These are phyloP conservation scores for Huntiella moniliformis DNA, from an alignment of 2,329 filamentous ascomycete genomes.

Conservation along the genomic window DNA sequence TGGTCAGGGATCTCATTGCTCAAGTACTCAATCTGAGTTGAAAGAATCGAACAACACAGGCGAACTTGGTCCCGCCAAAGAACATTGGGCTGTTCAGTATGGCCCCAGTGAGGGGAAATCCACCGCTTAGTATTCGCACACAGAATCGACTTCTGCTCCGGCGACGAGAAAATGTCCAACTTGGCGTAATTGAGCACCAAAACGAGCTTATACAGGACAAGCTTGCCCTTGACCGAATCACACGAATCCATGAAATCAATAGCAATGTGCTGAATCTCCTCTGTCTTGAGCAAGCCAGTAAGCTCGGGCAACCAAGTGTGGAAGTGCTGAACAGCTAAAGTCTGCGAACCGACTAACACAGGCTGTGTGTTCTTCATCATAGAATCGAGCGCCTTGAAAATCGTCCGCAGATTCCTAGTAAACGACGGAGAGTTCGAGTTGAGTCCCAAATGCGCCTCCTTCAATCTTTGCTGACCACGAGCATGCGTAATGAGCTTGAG, in stretches of 20 bases:
- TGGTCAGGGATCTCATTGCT: conserved; percentile 72
- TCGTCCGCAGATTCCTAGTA: conserved; percentile 61
- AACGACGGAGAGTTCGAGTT: conserved; percentile 56
- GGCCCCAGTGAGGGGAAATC: conserved; percentile 89
- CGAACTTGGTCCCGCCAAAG: conserved; percentile 89
- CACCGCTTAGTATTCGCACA: conserved; percentile 71
- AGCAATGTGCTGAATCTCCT: conserved; percentile 79
- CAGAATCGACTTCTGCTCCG: conserved; percentile 54
- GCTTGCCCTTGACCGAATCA: conserved; percentile 67
- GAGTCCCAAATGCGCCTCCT: conserved; percentile 73
- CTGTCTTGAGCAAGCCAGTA: conserved; percentile 50
- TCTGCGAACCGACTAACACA: conserved; percentile 82
- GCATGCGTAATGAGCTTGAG: conserved; percentile 90
- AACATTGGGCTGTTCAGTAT: conserved; percentile 50
- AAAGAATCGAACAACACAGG: conserved; percentile 79
- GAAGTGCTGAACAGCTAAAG: conserved; percentile 85
- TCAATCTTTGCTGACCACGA: conserved; percentile 67
- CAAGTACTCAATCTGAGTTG: conserved; percentile 63
- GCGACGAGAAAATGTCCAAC: conserved; percentile 61
- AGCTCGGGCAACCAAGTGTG: conserved; percentile 95
- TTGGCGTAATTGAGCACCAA: conserved; percentile 83
- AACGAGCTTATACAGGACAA: conserved; percentile 80
- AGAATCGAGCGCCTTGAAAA: conserved; percentile 76
- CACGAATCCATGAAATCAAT: conserved; percentile 91
- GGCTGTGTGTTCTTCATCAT: conserved; percentile 80